Conservation (phyloP, 257 asterid species). For the Solanum gandarillasii region DNA sequence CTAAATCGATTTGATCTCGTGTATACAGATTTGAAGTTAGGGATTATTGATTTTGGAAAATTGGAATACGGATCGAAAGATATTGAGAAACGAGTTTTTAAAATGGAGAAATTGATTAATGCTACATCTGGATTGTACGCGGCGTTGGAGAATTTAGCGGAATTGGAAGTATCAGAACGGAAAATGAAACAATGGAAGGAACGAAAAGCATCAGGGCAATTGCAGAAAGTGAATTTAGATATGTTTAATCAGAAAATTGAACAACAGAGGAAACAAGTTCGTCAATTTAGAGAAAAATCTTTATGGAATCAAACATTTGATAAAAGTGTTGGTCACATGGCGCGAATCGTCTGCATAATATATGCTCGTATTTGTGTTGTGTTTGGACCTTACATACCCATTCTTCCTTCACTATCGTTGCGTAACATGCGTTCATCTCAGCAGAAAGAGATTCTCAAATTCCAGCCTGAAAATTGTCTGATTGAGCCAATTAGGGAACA, state of each 20-base stretch:
- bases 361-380: constrained; percentile 38
- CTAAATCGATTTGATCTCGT: constrained; percentile 39
- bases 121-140: constrained; percentile 39
- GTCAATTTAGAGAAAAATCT: constrained; percentile 33
- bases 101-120: constrained; percentile 44
- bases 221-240: constrained; percentile 21
- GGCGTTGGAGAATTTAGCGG: constrained; percentile 40
- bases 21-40: constrained; percentile 48
- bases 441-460: constrained; percentile 1
- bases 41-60: constrained; percentile 25
- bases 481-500: constrained; percentile 20
- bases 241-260: constrained; percentile 33
- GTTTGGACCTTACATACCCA: constrained; percentile 26
- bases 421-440: neutral
- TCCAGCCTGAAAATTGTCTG: constrained; percentile 1
- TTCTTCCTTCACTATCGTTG: constrained; percentile 5
- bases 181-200: constrained; percentile 31
- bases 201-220: constrained; percentile 5
- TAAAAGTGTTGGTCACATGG: constrained; percentile 45
- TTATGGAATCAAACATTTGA: constrained; percentile 63
- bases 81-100: constrained; percentile 29
- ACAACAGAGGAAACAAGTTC: constrained; percentile 48
- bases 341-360: constrained; percentile 35
- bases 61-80: constrained; percentile 37
- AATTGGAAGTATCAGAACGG: constrained; percentile 44